Evolutionary conservation across 2,329 filamentous ascomycete genomes (phyloP).

Genomic region (Trichoderma oligosporum): DNA sequence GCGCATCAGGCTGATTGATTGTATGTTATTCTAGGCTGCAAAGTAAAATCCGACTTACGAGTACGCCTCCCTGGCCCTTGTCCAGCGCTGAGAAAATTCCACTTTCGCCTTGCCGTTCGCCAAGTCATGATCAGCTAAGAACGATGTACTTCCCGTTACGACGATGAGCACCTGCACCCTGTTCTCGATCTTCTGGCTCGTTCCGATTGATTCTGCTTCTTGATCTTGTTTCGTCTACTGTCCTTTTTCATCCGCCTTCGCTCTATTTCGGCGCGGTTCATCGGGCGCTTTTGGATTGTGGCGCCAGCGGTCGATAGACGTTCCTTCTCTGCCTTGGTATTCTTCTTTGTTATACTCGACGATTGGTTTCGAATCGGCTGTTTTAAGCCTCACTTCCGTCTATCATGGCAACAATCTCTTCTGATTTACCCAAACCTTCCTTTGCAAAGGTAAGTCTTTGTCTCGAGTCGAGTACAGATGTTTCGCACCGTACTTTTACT

Average conservation of each 20-base stretch:
- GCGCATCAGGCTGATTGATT: conserved; percentile 15
- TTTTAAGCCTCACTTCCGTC: conserved; percentile 22
- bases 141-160: conserved; percentile 41
- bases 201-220: conserved; percentile 52
- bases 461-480: conserved; percentile 2
- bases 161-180: conserved; percentile 55
- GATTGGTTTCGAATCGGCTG: conserved; percentile 22
- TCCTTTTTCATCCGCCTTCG: conserved; percentile 23
- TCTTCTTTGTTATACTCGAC: conserved; percentile 21
- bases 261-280: conserved; percentile 9
- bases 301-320: background rate
- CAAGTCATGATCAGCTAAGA: conserved; percentile 11
- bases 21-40: conserved; percentile 3
- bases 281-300: conserved; percentile 7
- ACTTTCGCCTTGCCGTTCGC: conserved; percentile 3
- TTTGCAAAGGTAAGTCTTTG: conserved; percentile 69
- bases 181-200: conserved; percentile 47
- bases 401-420: conserved; percentile 47
- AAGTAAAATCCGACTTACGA: conserved; percentile 7
- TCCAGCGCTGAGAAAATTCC: conserved; percentile 5
- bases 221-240: conserved; percentile 43
- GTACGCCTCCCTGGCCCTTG: conserved; percentile 5
- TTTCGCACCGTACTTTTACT: background rate
- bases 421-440: conserved; percentile 57
- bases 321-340: conserved; percentile 20